Evolutionary conservation across 1,284 basidiomycete genomes (phyloP), one percentile per base, ranked within the genome.

Genomic region (Peniophora sp.): DNA sequence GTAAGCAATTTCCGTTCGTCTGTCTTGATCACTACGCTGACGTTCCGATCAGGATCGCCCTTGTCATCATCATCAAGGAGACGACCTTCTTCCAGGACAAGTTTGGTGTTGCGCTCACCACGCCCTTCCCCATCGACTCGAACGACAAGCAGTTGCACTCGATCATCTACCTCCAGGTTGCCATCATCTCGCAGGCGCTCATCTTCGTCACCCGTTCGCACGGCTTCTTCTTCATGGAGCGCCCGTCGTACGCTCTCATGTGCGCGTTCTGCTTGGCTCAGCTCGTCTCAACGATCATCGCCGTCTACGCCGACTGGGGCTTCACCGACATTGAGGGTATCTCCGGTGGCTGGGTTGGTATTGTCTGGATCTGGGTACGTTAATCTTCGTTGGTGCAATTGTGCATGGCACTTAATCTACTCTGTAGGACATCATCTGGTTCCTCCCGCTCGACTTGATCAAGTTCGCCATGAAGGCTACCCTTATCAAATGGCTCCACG

Each of bases 151-250:
- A 88, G 62, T 71, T 92, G 6, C 88, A 92, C 73, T 83, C 79
- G 68, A 78, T 92, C 58, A 73, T 91, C 55, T 92, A 93, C 75
- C 80, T 93, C 57, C 88, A 93, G 70, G 95, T 97, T 56, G 95
- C 95, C 58, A 95, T 97, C 71, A 97, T 97, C 72, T 97, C 95
- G 52, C 95, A 98, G 70, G 95, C 95, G 3, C 78, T 98, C 54
- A 97, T 97, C 77, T 97, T 97, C 75, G 82, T 96, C 68, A 97
- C 94, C 35, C 92, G 94, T 75, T 88, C 94, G 59, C 95, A 97
- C 69, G 81, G 90, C 24, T 96, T 92, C 79, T 98, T 94, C 82
- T 97, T 96, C 81, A 93, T 92, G 88, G 95, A 98, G 73, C 86
- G 94, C 55, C 95, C 94, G 22, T 96, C 94, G 45, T 73, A 79